Conservation (phyloP, 2,329 filamentous ascomycete genomes). For the Lachnellula willkommii region DNA sequence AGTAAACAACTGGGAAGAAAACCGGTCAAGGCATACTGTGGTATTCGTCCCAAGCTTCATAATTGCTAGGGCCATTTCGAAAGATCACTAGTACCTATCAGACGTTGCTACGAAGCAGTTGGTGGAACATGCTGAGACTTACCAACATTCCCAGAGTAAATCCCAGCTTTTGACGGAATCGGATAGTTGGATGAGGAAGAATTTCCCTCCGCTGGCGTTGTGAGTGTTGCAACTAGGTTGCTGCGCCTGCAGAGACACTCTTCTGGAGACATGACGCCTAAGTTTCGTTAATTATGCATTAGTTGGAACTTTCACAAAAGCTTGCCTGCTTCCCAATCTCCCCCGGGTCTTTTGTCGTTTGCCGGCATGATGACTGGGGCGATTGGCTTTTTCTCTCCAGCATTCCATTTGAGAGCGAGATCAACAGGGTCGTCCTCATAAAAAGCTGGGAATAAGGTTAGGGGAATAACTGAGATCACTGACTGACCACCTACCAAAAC, state of each 20-base stretch:
- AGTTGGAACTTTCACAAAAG: not conserved
- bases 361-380: slow-evolving; percentile 40
- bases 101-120: not conserved
- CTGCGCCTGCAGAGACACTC: slow-evolving; percentile 71
- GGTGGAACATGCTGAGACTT: slow-evolving; percentile 27
- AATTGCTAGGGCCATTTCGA: slow-evolving; percentile 59
- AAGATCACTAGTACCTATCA: slow-evolving; percentile 52
- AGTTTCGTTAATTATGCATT: slow-evolving; percentile 17
- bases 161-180: slow-evolving; percentile 62
- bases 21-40: slow-evolving; percentile 25
- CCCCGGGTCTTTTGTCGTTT: slow-evolving; percentile 70
- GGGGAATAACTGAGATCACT: not conserved
- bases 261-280: slow-evolving; percentile 56
- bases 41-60: slow-evolving; percentile 52
- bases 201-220: slow-evolving; percentile 51
- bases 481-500: slow-evolving; percentile 38
- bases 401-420: slow-evolving; percentile 53
- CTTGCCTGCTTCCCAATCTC: slow-evolving; percentile 69
- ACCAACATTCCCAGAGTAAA: slow-evolving; percentile 65
- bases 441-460: slow-evolving; percentile 34
- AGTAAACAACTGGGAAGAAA: not conserved
- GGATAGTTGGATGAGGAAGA: slow-evolving; percentile 56
- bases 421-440: slow-evolving; percentile 55
- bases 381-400: slow-evolving; percentile 26
- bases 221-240: slow-evolving; percentile 65